Evolutionary conservation across 139 green algal genomes (phyloP).

Genomic region (Axilococcus clingmanii): DNA sequence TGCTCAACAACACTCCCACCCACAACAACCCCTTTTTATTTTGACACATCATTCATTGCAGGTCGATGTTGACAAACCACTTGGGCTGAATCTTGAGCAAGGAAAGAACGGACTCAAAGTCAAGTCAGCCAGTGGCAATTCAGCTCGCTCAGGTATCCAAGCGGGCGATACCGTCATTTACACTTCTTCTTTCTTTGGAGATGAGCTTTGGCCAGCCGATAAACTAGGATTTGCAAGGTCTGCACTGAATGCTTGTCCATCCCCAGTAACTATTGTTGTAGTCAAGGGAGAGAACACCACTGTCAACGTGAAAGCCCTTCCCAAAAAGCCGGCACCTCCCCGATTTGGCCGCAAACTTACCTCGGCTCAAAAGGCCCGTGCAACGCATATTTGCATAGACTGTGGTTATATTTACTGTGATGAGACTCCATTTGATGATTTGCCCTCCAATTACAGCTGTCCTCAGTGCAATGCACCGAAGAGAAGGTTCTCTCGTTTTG

Average conservation of each 20-base stretch:
- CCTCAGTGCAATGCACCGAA: slow-evolving; percentile 89
- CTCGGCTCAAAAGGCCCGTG: slow-evolving; percentile 63
- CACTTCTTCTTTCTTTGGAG: slow-evolving; percentile 89
- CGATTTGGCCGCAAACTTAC: slow-evolving; percentile 89
- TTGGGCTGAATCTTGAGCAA: slow-evolving; percentile 64
- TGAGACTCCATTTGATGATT: slow-evolving; percentile 45
- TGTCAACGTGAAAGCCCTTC: slow-evolving; percentile 80
- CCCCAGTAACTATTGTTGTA: slow-evolving; percentile 61
- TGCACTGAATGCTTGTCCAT: slow-evolving; percentile 46
- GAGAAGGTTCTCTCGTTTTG: slow-evolving; percentile 84
- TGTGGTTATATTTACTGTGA: slow-evolving; percentile 52
- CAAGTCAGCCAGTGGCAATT: slow-evolving; percentile 73
- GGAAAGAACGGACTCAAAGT: slow-evolving; percentile 61
- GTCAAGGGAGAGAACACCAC: slow-evolving; percentile 76
- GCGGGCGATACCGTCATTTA: slow-evolving; percentile 55
- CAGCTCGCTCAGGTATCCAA: slow-evolving; percentile 82
- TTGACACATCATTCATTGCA: slow-evolving; percentile 13
- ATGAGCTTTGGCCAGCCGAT: slow-evolving; percentile 94
- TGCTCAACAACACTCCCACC: not conserved
- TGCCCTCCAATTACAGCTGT: slow-evolving; percentile 52
- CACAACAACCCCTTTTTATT: not conserved
- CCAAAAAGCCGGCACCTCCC: slow-evolving; percentile 79
- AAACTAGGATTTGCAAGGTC: slow-evolving; percentile 54
- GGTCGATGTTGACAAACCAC: slow-evolving; percentile 85
- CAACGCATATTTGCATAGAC: slow-evolving; percentile 94